Base-by-base conservation (phyloP, 768 basidiomycete species). In the Auricularia sp. region DNA sequence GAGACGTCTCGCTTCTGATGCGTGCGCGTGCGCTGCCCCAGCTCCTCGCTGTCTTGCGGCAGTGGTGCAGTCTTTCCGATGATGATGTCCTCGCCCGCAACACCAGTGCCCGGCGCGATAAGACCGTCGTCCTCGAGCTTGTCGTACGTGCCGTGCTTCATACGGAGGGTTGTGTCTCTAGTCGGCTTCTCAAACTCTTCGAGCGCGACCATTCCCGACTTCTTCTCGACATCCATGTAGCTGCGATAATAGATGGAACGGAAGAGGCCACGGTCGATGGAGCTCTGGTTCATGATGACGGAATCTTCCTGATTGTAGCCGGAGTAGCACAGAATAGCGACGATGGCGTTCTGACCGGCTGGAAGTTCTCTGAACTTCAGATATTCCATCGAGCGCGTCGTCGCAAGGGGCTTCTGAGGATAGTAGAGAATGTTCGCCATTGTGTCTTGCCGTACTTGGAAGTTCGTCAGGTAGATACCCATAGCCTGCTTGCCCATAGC, bases 401-500 rank as follows among this genome's bases (percentile, higher is more conserved):
- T 98, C 1, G 96, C 96, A 58, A 98, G 87, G 39, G 96, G 97
- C 74, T 99, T 99, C 79, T 99, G 96, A 34, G 96, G 96, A 74
- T 99, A 99, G 76, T 97, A 99, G 56, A 99, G 83, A 67, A 99
- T 97, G 72, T 99, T 99, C 69, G 96, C 93, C 96, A 98, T 98
- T 10, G 97, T 99, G 75, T 99, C 96, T 93, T 98, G 96, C 63
- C 96, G 93, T 69, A 98, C 90, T 69, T 97, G 84, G 82, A 96
- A 99, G 76, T 98, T 99, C 42, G 96, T 98, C 42, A 98, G 83
- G 77, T 91, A 97, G 68, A 98, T 93, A 61, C 97, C 96, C 96
- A 99, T 99, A 11, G 96, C 96, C 85, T 99, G 96, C 79, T 99
- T 99, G 70, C 97, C 97, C 96, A 99, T 99, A 62, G 96, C 96